A percentile compares a stretch with the other conserved stretches of the same genome.
These are phyloP conservation scores for Malassezia cuniculi DNA, from an alignment of 1,284 basidiomycete genomes.

Conservation along the genomic window DNA sequence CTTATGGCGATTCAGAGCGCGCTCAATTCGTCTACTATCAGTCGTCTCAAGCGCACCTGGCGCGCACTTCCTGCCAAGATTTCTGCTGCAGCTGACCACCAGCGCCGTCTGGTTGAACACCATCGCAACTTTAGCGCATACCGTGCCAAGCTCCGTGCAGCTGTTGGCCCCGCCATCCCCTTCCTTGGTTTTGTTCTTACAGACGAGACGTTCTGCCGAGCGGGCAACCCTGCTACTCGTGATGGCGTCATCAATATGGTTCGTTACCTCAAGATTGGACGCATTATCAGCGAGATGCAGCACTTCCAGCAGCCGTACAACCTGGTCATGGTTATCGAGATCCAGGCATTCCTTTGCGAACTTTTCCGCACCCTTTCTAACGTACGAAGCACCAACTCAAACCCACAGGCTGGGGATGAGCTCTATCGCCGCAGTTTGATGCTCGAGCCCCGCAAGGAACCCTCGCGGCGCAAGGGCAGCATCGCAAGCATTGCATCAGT, in stretches of 20 bases:
- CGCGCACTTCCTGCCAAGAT: constrained; percentile 76
- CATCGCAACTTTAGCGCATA: constrained; percentile 85
- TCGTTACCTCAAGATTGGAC: constrained; percentile 47
- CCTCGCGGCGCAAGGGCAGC: constrained; percentile 1
- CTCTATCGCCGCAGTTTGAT: constrained; percentile 38
- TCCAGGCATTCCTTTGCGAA: constrained; percentile 67
- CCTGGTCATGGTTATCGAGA: constrained; percentile 67
- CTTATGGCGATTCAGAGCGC: constrained; percentile 48
- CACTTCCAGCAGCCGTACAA: constrained; percentile 73
- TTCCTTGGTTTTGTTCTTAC: constrained; percentile 65
- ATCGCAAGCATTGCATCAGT: neutral
- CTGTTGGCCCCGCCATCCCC: constrained; percentile 32
- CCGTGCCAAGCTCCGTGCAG: constrained; percentile 55
- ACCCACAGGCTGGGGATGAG: constrained; percentile 34
- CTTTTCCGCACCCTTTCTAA: too few relatives aligned
- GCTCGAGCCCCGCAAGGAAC: constrained; percentile 36
- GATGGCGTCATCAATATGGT: constrained; percentile 88
- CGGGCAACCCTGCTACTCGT: constrained; percentile 77
- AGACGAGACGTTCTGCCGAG: constrained; percentile 85
- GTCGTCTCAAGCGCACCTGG: constrained; percentile 45
- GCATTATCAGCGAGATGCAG: constrained; percentile 61
- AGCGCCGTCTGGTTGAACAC: constrained; percentile 76
- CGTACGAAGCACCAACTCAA: too few relatives aligned
- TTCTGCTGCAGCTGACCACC: constrained; percentile 60
- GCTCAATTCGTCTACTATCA: constrained; percentile 46